These are phyloP conservation scores for Balakata baccata DNA, from an alignment of 345 rosid genomes.

Conservation along the genomic window DNA sequence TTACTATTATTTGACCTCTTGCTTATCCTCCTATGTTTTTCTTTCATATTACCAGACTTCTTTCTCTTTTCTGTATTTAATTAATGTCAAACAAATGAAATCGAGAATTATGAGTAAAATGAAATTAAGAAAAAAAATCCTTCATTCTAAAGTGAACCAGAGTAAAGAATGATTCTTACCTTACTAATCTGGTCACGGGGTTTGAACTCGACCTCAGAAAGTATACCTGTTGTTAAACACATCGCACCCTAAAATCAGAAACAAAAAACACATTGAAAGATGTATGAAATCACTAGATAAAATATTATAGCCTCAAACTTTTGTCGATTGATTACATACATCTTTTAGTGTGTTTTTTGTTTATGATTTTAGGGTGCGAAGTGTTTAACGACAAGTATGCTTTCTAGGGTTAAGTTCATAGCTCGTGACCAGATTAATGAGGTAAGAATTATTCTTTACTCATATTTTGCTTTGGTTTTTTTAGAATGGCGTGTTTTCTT, in stretches of 20 bases:
- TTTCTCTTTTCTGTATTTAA: constrained; percentile 22
- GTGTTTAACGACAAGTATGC: constrained; percentile 35
- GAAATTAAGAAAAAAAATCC: background rate
- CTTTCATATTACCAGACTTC: constrained; percentile 33
- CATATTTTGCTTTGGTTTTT: background rate
- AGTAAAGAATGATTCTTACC: too few relatives aligned
- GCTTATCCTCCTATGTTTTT: constrained; percentile 37
- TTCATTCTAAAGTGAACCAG: background rate
- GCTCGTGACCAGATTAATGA: constrained; percentile 61
- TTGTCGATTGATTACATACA: too few relatives aligned
- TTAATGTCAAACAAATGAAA: constrained; percentile 26
- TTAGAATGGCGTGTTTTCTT: too few relatives aligned
- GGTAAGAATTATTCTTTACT: constrained; percentile 9
- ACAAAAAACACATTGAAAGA: too few relatives aligned
- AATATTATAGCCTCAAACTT: too few relatives aligned
- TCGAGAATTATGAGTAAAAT: background rate
- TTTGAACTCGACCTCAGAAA: too few relatives aligned
- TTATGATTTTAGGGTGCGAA: background rate
- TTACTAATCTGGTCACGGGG: too few relatives aligned
- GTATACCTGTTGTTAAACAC: too few relatives aligned
- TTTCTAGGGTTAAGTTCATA: constrained; percentile 66
- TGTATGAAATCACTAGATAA: too few relatives aligned
- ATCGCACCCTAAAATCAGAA: too few relatives aligned
- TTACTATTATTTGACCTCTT: constrained; percentile 21
- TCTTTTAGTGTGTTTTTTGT: background rate